A percentile compares a stretch with the other conserved stretches of the same genome.
Conservation (phyloP, 495 filamentous ascomycete genomes). For the Aspergillus kassunensis region DNA sequence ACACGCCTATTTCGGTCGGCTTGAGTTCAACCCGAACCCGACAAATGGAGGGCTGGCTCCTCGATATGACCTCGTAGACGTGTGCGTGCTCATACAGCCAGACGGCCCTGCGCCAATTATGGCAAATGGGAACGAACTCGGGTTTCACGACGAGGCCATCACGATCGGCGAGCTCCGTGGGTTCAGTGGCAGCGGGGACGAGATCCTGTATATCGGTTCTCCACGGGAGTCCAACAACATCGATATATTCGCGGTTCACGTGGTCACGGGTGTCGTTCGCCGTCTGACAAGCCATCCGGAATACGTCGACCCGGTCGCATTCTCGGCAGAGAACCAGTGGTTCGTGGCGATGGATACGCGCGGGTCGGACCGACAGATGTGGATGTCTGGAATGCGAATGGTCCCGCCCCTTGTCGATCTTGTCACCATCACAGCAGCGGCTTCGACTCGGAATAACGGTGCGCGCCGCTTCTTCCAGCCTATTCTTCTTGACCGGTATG, state of each 20-base stretch:
- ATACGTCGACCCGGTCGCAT: conserved; percentile 23
- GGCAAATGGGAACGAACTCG: conserved; percentile 4
- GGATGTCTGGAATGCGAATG: conserved; percentile 19
- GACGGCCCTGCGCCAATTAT: conserved; percentile 2
- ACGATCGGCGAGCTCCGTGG: conserved; percentile 22
- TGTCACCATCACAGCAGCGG: conserved; percentile 7
- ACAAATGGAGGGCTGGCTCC: conserved; percentile 8
- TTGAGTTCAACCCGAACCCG: conserved; percentile 21
- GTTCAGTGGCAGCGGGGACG: conserved; percentile 20
- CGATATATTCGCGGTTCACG: conserved; percentile 21
- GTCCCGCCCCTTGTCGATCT: conserved; percentile 22
- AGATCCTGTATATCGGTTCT: conserved; percentile 20
- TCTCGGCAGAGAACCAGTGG: conserved; percentile 21
- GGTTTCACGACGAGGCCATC: conserved; percentile 16
- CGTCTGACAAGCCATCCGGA: conserved; percentile 24
- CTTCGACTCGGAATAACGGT: conserved; percentile 23
- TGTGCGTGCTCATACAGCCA: conserved; percentile 12
- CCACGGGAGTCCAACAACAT: conserved; percentile 22
- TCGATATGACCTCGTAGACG: conserved; percentile 24
- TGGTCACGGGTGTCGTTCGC: conserved; percentile 19
- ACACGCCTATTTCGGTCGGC: conserved; percentile 18
- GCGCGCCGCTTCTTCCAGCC: conserved; percentile 24
- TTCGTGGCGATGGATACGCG: conserved; percentile 23
- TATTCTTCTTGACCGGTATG: conserved; percentile 18
- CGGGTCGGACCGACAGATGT: conserved; percentile 21